Evolutionary conservation across 805 yeast species (phyloP), one percentile per base, ranked within the genome.

Genomic region (Ogataea ramenticola): DNA sequence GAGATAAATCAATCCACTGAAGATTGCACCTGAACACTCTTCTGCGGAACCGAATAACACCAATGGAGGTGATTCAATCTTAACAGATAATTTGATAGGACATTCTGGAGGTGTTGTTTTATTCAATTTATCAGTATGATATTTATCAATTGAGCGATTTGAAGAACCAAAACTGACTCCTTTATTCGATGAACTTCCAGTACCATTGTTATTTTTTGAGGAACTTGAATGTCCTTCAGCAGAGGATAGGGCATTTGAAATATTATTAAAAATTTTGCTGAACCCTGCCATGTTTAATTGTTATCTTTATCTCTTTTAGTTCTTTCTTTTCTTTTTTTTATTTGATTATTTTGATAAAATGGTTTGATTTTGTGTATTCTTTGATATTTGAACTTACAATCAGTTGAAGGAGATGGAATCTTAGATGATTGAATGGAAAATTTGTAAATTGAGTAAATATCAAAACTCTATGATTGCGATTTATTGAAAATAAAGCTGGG

Each of bases 41-140:
- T 65, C 61, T 3, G 90, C 84, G 1, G 74, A 64, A 0, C 99
- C 99, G 57, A 86, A 91, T 44, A 93, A 66, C 39, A 87, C 77
- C 33, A 90, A 72, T 0, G 99, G 99, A 1, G 98, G 98, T 2
- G 95, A 82, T 58, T 93, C 99, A 20, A 93, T 68, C 33, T 72
- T 71, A 30, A 90, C 72, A 1, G 79, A 58, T 12, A 86, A 62
- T 30, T 73, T 53, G 21, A 65, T 47, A 14, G 60, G 61, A 2
- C 58, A 50, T 11, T 50, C 37, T 3, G 26, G 17, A 15, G 56
- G 54, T 19, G 49, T 50, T 8, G 50, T 43, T 40, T 50, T 55
- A 42, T 62, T 62, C 36, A 61, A 46, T 10, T 46, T 43, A 4
- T 42, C 43, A 0, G 60, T 49, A 36, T 62, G 66, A 35, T 60